These are phyloP conservation scores for Mycosphaerelloides madeirae DNA, from an alignment of 2,329 filamentous ascomycete species.

Conservation along the genomic window DNA sequence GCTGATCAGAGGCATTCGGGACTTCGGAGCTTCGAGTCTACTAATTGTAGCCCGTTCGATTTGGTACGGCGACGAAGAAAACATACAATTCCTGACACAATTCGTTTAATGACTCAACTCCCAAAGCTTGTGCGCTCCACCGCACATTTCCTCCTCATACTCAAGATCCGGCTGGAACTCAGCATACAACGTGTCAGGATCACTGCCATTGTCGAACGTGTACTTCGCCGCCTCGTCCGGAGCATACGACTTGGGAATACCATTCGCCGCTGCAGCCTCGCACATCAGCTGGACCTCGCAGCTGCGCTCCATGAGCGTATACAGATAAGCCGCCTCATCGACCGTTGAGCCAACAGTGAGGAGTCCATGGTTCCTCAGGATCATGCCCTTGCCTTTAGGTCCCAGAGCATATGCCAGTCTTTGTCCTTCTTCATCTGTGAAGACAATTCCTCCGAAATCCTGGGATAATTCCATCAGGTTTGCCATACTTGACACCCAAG, in stretches of 20 bases:
- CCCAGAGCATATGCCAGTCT: constrained; percentile 62
- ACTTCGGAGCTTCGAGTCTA: too few species aligned
- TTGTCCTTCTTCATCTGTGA: constrained; percentile 59
- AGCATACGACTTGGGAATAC: constrained; percentile 50
- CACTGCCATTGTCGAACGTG: constrained; percentile 47
- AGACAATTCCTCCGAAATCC: constrained; percentile 60
- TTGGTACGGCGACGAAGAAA: too few species aligned
- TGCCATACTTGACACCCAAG: neutral
- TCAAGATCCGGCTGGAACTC: constrained; percentile 51
- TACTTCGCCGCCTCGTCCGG: constrained; percentile 53
- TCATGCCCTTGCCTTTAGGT: constrained; percentile 55
- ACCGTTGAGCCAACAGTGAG: constrained; percentile 67
- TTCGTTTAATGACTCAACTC: neutral
- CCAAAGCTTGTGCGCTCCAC: constrained; percentile 22
- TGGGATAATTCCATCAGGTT: constrained; percentile 17
- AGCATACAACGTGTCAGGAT: constrained; percentile 48
- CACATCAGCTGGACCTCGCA: constrained; percentile 64
- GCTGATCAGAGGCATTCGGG: too few species aligned
- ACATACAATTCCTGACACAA: neutral
- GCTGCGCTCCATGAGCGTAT: constrained; percentile 62
- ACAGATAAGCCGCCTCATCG: constrained; percentile 68
- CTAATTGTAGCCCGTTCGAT: too few species aligned
- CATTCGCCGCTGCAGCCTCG: constrained; percentile 59
- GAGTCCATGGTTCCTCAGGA: constrained; percentile 68
- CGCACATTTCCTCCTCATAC: constrained; percentile 31